A percentile compares a stretch with the other conserved stretches of the same genome.
Evolutionary conservation across 768 basidiomycete species (phyloP).

Genomic region (Kwoniella sp.): DNA sequence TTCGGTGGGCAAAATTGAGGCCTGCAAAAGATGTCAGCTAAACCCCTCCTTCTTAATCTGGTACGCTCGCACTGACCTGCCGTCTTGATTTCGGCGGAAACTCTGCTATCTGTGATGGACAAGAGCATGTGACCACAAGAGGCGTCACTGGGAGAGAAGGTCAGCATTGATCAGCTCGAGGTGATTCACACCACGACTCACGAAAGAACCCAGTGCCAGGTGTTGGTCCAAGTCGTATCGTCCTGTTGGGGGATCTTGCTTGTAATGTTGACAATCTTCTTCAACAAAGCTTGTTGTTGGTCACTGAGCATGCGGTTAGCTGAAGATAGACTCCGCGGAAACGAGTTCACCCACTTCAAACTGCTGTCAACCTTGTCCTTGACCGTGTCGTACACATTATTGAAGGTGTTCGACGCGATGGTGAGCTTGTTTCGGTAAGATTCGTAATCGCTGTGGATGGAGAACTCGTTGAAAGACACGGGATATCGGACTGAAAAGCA

Average conservation of each 20-base stretch:
- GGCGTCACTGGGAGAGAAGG: slow-evolving; percentile 73
- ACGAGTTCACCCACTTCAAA: slow-evolving; percentile 63
- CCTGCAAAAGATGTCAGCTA: slow-evolving; percentile 59
- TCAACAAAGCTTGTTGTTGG: slow-evolving; percentile 78
- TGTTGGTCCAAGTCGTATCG: slow-evolving; percentile 96
- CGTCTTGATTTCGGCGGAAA: slow-evolving; percentile 88
- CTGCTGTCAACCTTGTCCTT: slow-evolving; percentile 86
- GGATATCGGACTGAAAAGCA: slow-evolving; percentile 73
- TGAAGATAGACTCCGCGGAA: neutral
- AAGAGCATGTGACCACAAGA: slow-evolving; percentile 85
- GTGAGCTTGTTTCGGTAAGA: slow-evolving; percentile 78
- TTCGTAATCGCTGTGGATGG: slow-evolving; percentile 85
- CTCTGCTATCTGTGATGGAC: slow-evolving; percentile 85
- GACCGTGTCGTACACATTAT: slow-evolving; percentile 92
- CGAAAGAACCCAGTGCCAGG: slow-evolving; percentile 97
- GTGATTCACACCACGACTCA: too few relatives aligned
- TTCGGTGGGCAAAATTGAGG: slow-evolving; percentile 74
- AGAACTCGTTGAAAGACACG: slow-evolving; percentile 94
- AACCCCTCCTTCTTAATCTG: slow-evolving; percentile 3
- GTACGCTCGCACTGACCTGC: slow-evolving; percentile 64
- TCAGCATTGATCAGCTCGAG: too few relatives aligned
- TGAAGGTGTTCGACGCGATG: slow-evolving; percentile 76
- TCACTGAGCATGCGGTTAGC: slow-evolving; percentile 58
- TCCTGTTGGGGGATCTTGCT: slow-evolving; percentile 80
- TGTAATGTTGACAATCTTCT: slow-evolving; percentile 83